These are phyloP conservation scores for Arthrobotrys sinensis DNA, from an alignment of 2,329 filamentous ascomycete genomes.

Conservation along the genomic window DNA sequence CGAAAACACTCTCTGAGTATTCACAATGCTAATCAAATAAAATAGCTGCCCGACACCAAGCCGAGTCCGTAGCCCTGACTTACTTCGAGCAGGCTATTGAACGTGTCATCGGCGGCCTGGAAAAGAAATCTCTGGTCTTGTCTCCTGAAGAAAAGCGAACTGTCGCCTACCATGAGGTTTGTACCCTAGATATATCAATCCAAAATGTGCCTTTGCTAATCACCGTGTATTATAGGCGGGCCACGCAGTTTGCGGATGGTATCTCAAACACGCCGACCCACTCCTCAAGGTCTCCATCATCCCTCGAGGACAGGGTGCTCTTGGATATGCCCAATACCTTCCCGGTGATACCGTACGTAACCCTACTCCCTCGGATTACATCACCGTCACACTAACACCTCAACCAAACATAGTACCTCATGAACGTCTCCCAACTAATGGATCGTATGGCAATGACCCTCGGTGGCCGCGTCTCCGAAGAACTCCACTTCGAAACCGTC, in stretches of 20 bases:
- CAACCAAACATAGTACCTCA: constrained; percentile 75
- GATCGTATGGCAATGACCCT: constrained; percentile 99
- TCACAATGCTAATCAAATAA: constrained; percentile 67
- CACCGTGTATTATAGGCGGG: constrained; percentile 73
- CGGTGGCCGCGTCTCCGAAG: constrained; percentile 93
- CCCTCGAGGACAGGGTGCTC: constrained; percentile 89
- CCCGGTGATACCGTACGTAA: constrained; percentile 79
- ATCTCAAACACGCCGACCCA: constrained; percentile 94
- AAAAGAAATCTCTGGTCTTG: constrained; percentile 96
- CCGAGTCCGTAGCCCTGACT: constrained; percentile 83
- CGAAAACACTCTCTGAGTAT: background rate
- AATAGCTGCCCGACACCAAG: constrained; percentile 84
- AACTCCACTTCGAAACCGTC: constrained; percentile 95
- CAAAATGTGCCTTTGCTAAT: background rate
- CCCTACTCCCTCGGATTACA: background rate
- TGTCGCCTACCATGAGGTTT: constrained; percentile 90
- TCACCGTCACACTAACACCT: constrained; percentile 30
- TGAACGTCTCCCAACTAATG: constrained; percentile 96
- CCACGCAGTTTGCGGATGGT: constrained; percentile 99
- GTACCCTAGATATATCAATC: background rate
- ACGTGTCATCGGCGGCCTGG: constrained; percentile 93
- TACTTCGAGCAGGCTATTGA: constrained; percentile 99
- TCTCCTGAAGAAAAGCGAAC: constrained; percentile 94
- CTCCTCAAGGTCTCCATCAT: constrained; percentile 99
- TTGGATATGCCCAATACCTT: constrained; percentile 98